Conservation (phyloP, 768 basidiomycete species). For the Trametes villosa region DNA sequence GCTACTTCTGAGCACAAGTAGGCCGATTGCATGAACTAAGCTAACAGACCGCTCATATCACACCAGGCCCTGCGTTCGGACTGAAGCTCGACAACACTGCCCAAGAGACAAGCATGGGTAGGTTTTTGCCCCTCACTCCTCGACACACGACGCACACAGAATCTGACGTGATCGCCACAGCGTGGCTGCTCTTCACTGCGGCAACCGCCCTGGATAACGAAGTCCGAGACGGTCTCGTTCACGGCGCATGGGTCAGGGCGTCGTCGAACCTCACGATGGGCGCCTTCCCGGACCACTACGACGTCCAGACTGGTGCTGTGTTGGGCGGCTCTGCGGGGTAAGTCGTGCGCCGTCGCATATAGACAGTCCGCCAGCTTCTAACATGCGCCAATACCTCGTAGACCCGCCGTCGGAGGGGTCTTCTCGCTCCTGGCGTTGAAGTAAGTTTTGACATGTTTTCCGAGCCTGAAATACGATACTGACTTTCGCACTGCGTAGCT, state of each 20-base stretch:
- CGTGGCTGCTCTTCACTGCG: slow-evolving; percentile 24
- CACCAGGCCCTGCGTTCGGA: neutral
- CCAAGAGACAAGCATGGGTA: neutral
- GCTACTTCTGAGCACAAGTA: neutral
- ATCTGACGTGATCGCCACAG: neutral
- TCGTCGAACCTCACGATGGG: slow-evolving; percentile 11
- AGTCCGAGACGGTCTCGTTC: slow-evolving; percentile 15
- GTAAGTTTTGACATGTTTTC: neutral
- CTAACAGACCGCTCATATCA: neutral
- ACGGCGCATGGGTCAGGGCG: slow-evolving; percentile 6
- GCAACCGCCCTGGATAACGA: slow-evolving; percentile 13
- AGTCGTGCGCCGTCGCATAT: neutral
- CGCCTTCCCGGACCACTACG: slow-evolving; percentile 10
- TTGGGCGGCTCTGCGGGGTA: slow-evolving; percentile 10
- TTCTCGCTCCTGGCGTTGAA: slow-evolving; percentile 20
- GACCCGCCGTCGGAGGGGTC: slow-evolving; percentile 19
- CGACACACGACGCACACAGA: too few relatives aligned
- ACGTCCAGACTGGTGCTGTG: neutral
- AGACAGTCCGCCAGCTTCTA: too few relatives aligned
- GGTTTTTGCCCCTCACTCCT: neutral
- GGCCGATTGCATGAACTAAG: neutral
- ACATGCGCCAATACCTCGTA: neutral
- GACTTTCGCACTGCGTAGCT: neutral
- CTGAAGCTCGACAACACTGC: slow-evolving; percentile 12
- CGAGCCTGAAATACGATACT: neutral